These are phyloP conservation scores for Mycogone perniciosa DNA, from an alignment of 2,329 filamentous ascomycete genomes.

Conservation along the genomic window DNA sequence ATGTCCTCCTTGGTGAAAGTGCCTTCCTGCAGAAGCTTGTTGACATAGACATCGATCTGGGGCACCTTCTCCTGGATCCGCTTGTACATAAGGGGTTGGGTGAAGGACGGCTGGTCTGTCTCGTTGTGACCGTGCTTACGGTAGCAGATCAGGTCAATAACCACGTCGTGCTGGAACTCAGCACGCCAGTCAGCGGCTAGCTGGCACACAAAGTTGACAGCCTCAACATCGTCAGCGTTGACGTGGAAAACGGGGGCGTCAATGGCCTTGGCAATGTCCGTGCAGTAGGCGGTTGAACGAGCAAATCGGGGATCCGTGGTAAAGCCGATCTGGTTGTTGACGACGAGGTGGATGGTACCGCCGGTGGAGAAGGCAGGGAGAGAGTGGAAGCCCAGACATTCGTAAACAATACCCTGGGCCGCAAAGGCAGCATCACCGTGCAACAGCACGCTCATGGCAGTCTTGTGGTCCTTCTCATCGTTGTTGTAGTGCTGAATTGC, in stretches of 20 bases:
- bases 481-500: constrained; percentile 99
- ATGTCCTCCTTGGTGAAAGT: constrained; percentile 97
- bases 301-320: constrained; percentile 97
- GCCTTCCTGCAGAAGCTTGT: constrained; percentile 84
- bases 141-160: constrained; percentile 98
- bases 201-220: constrained; percentile 97
- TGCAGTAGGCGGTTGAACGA: constrained; percentile 97
- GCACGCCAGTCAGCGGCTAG: constrained; percentile 96
- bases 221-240: constrained; percentile 97
- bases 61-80: constrained; percentile 78
- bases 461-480: constrained; percentile 81
- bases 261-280: constrained; percentile 97
- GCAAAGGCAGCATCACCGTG: constrained; percentile 98
- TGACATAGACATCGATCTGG: constrained; percentile 84
- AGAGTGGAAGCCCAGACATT: constrained; percentile 95
- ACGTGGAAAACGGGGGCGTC: constrained; percentile 99
- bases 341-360: constrained; percentile 92
- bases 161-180: constrained; percentile 96
- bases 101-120: constrained; percentile 98
- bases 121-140: constrained; percentile 99
- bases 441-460: constrained; percentile 90
- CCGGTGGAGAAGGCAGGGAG: constrained; percentile 95
- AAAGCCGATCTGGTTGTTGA: constrained; percentile 99
- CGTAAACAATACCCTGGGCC: constrained; percentile 94
- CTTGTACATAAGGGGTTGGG: constrained; percentile 99